Base-by-base conservation (phyloP, 31 red algal genomes). In the Pterothamnion heteromorphum region DNA sequence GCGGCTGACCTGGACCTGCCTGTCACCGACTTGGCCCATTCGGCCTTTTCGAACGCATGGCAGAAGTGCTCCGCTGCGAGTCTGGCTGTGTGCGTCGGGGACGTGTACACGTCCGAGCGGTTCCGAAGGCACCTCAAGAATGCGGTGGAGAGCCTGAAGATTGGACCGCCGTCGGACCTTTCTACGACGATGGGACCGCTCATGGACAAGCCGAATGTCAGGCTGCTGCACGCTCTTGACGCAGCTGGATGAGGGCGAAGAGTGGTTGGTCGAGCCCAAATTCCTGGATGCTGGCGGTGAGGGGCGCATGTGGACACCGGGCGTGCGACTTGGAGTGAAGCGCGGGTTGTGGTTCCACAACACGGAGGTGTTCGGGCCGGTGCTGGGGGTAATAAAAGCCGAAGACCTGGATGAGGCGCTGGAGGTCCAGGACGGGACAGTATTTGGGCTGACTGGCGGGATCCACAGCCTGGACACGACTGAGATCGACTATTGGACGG, bases 21-120 rank as follows among this genome's bases (percentile, higher is more conserved):
- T 0, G 92, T 95, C 18, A 86, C 93, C 14, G 94, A 93, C 44
- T 74, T 98, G 32, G 93, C 95, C 43, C 86, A 95, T 22, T 95
- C 97, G 14, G 97, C 97, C 32, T 98, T 98, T 81, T 94, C 93
- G 36, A 90, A 95, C 36, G 87, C 72, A 41, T 95, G 97, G 33
- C 97, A 98, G 76, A 92, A 94, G 5, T 98, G 97, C 84, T 96
- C 95, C 71, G 97, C 97, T 24, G 57, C 89, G 4, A 94, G 92
- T 4, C 90, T 95, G 30, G 97, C 92, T 34, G 94, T 98, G n/a
- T 92, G 94, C 44, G 88, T 98, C 21, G 94, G 97, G 31, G 93
- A 94, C 37, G 93, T 93, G 0, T 89, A 92, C 44, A 33, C 72
- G 34, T 95, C 94, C 14, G 74, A 89, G 33, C 90, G 94, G 34